Conservation (phyloP, 495 filamentous ascomycete species). For the Xylaria palmicola region DNA sequence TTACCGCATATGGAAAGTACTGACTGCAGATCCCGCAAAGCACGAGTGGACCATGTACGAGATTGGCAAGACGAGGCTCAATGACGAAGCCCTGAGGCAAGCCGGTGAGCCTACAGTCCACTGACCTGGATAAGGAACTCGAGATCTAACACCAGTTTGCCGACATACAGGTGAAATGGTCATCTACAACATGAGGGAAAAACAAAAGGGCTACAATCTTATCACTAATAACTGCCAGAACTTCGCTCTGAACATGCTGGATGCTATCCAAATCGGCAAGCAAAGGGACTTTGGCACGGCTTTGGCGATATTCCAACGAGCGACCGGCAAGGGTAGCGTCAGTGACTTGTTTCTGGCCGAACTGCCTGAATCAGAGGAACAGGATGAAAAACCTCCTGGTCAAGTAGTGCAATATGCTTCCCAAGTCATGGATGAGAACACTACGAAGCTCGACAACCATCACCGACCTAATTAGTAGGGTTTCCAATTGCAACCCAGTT, state of each 20-base stretch:
- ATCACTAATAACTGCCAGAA: conserved; percentile 53
- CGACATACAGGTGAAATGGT: conserved; percentile 38
- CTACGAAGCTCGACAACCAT: conserved; percentile 42
- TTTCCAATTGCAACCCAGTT: neutral
- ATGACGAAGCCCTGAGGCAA: conserved; percentile 45
- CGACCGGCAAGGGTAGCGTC: conserved; percentile 37
- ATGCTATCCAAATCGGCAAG: conserved; percentile 42
- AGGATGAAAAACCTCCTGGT: conserved; percentile 16
- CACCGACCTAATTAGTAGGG: conserved; percentile 6
- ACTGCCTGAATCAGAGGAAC: conserved; percentile 26
- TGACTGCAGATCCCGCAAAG: no score
- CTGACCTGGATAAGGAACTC: neutral
- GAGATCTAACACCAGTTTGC: neutral
- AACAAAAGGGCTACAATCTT: conserved; percentile 43
- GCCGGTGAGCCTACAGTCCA: conserved; percentile 29
- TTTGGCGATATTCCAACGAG: conserved; percentile 40
- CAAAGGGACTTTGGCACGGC: conserved; percentile 42
- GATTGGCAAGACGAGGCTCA: conserved; percentile 46
- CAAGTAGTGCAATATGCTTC: conserved; percentile 35
- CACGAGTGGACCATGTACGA: conserved; percentile 40
- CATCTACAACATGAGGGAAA: conserved; percentile 42
- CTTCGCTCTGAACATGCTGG: conserved; percentile 41
- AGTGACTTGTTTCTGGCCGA: conserved; percentile 39
- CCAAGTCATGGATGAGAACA: conserved; percentile 42
- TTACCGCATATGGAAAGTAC: no score